Evolutionary conservation across 148 eudicot genomes (phyloP).

Genomic region (Vaccinium corymbosum): DNA sequence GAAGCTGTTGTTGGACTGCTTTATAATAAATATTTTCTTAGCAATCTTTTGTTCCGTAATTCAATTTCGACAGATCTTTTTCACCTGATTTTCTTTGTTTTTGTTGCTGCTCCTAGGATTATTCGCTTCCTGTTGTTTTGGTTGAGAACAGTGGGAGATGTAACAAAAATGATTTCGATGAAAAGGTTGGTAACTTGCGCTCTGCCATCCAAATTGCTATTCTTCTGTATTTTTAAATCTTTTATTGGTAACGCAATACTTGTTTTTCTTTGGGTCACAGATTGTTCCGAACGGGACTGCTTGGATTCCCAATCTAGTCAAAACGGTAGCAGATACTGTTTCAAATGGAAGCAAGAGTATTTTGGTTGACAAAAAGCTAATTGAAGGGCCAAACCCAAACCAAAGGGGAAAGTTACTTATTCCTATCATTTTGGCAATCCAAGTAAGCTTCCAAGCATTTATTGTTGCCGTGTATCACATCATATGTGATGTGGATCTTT

Average conservation of each 20-base stretch:
- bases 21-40: not conserved
- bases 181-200: conserved; percentile 58
- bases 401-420: conserved; percentile 62
- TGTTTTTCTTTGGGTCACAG: conserved; percentile 29
- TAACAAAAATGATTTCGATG: conserved; percentile 72
- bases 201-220: not conserved
- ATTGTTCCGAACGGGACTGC: conserved; percentile 77
- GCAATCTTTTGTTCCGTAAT: not conserved
- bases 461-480: conserved; percentile 2
- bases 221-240: not conserved
- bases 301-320: conserved; percentile 85
- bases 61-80: not conserved
- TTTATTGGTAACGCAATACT: conserved; percentile 1
- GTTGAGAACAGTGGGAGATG: conserved; percentile 99
- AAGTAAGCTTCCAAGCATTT: conserved; percentile 48
- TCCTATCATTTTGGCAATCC: conserved; percentile 61
- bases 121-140: conserved; percentile 69
- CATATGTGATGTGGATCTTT: not conserved
- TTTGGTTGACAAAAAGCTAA: conserved; percentile 72
- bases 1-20: not conserved
- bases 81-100: conserved; percentile 14
- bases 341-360: conserved; percentile 66
- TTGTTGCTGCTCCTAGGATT: conserved; percentile 40
- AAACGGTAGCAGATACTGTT: conserved; percentile 57
- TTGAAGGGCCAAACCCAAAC: conserved; percentile 92